A percentile compares a stretch with the other conserved stretches of the same genome.
phyloP scores from a whole-genome alignment of 495 filamentous ascomycete species.

The Annulohypoxylon maeteangense region DNA sequence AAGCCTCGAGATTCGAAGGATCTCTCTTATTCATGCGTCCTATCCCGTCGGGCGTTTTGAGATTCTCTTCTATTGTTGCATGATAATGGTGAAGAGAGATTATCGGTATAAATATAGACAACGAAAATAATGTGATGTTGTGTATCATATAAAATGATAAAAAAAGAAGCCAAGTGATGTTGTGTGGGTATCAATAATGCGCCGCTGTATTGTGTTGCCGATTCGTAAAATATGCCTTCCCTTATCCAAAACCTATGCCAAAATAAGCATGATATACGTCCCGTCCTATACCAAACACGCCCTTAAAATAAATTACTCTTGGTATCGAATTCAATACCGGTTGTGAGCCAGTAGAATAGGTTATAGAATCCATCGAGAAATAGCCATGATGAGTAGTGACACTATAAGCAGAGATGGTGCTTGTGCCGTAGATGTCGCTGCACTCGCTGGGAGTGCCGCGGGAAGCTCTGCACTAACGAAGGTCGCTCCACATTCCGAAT shows the following conservation, averaged over 20 bases:
- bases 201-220: conserved; percentile 32
- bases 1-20: conserved; percentile 3
- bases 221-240: conserved; percentile 38
- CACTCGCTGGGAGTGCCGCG: conserved; percentile 43
- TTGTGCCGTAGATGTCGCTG: conserved; percentile 27
- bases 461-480: conserved; percentile 72
- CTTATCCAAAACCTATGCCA: conserved; percentile 24
- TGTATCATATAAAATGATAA: conserved; percentile 9
- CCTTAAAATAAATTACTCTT: conserved; percentile 21
- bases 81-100: background rate
- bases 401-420: conserved; percentile 39
- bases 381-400: conserved; percentile 22
- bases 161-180: conserved; percentile 6
- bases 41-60: background rate
- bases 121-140: conserved; percentile 11
- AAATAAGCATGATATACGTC: conserved; percentile 17
- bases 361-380: conserved; percentile 34
- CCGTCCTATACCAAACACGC: conserved; percentile 31
- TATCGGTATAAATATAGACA: conserved; percentile 20
- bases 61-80: conserved; percentile 8
- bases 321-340: background rate
- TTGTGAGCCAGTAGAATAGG: background rate
- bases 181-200: conserved; percentile 43
- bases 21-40: background rate
- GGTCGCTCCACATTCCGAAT: conserved; percentile 69